These are phyloP conservation scores for Hypomontagnella submonticulosa DNA, from an alignment of 495 filamentous ascomycete species.

Conservation along the genomic window DNA sequence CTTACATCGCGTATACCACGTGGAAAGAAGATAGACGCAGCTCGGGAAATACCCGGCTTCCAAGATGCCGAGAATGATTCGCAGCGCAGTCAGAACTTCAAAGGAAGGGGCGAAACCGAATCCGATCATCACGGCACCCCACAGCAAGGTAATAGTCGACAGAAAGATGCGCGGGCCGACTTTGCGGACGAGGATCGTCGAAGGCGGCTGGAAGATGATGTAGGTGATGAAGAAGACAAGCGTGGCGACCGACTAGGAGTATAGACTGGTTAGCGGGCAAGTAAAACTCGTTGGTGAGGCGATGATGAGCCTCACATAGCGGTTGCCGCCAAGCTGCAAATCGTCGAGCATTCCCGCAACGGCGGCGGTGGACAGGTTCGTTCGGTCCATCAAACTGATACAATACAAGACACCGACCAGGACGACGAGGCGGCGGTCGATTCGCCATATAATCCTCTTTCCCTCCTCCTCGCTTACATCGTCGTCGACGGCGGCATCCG, in stretches of 20 bases:
- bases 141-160: constrained; percentile 60
- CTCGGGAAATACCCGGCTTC: constrained; percentile 72
- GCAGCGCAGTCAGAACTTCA: constrained; percentile 59
- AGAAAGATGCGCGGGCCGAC: constrained; percentile 66
- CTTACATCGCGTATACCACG: constrained; percentile 68
- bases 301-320: constrained; percentile 50
- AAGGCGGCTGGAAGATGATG: constrained; percentile 63
- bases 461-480: constrained; percentile 37
- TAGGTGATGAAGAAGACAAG: constrained; percentile 72
- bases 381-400: constrained; percentile 70
- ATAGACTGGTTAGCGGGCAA: constrained; percentile 38
- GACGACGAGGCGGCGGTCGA: constrained; percentile 69
- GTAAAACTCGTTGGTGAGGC: not conserved
- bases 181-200: constrained; percentile 66
- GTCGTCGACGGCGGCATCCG: constrained; percentile 26
- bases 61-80: constrained; percentile 67
- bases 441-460: constrained; percentile 60
- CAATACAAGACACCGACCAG: constrained; percentile 69
- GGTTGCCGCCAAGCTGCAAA: constrained; percentile 56
- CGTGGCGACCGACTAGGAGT: constrained; percentile 59
- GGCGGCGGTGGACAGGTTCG: constrained; percentile 67
- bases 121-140: constrained; percentile 63
- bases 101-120: constrained; percentile 67
- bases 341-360: constrained; percentile 67
- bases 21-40: constrained; percentile 69